Percentiles rank a stretch among this genome's conserved stretches.
Evolutionary conservation across 1,284 basidiomycete species (phyloP).

Genomic region (Anthracocystis panici-leucophaei): DNA sequence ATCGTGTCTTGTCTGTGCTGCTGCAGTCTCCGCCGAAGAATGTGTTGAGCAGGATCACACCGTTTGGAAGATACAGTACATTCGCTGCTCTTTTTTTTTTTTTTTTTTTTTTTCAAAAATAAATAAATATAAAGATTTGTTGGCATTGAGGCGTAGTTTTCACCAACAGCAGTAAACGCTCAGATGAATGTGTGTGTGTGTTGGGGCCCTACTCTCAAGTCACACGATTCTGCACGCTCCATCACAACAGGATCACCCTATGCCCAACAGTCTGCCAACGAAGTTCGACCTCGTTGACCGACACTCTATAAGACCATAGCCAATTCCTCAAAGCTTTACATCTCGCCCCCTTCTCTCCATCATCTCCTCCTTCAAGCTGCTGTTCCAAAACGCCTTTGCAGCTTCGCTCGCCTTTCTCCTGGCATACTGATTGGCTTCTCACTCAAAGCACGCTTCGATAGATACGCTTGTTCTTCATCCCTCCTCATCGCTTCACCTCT

Average conservation of each 20-base stretch:
- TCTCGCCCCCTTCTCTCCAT: not conserved
- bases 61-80: no score
- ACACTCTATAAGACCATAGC: constrained; percentile 1
- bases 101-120: not conserved
- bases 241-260: no score
- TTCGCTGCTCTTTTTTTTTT: not conserved
- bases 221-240: no score
- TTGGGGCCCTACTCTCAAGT: no score
- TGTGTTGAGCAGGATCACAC: no score
- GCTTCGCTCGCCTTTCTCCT: constrained; percentile 12
- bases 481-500: not conserved
- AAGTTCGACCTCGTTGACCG: not conserved
- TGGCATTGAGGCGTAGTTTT: not conserved
- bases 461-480: not conserved
- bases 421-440: not conserved
- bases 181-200: not conserved
- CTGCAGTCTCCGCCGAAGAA: no score
- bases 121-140: not conserved
- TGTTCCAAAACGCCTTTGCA: constrained; percentile 1
- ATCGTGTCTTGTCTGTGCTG: no score
- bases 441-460: not conserved
- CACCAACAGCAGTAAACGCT: not conserved
- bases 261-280: no score
- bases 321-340: not conserved
- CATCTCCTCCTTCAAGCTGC: constrained; percentile 1